Base-by-base conservation (phyloP, 1,139 yeast genomes). In the Blastobotrys illinoisensis region DNA sequence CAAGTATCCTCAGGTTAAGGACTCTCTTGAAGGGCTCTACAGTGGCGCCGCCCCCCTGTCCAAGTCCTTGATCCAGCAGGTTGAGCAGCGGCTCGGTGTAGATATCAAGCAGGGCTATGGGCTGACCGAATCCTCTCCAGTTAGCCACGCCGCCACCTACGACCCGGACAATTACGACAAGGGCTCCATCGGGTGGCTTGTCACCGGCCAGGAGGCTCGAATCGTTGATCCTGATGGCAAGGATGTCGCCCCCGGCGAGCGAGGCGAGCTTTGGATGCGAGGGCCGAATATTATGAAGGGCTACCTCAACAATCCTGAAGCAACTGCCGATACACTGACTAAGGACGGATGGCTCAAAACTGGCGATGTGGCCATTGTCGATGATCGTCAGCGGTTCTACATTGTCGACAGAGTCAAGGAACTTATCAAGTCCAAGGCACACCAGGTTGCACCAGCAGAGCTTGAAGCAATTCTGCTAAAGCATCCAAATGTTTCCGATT, bases 391-490 rank as follows among this genome's bases (percentile, higher is more conserved):
- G 24, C 78, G 84, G 61, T 71, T 85, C 48, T 74, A 66, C 59
- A 83, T 87, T 56, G 80, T 87, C 55, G 95, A 87, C 67, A 77
- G 95, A 56, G 87, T 85, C 48, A 87, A 87, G 73, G 88, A 86
- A 68, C 83, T 86, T 69, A 87, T 86, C 76, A 86, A 87, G 69
- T 76, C 88, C 7, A 91, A 87, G 71, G 95, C 93, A 56, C 91
- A 86, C 68, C 88, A 87, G 67, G 84, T 87, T 40, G 85, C 93
- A 0, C 93, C 95, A 1, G 95, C 88, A 58, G 86, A 82, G 68
- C 80, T 87, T 52, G 95, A 87, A 66, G 85, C 82, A 60, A 70
- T 77, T 19, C 81, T 86, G 59, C 71, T 86, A 46, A 74, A 84
- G 9, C 65, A 69, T 54, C 67, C 69, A n/a, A 55, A 58, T 18